Percentiles rank a stretch among this genome's conserved stretches.
Evolutionary conservation across 176 grass and related monocot genomes (phyloP).

Genomic region (Zea mays): Zm-B73-REFERENCE-NAM-5.0 NC_050103.1:152118001-152118500

Average conservation of each 20-base stretch:
- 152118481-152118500: slow-evolving; percentile 1
- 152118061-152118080: not conserved
- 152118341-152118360: not conserved
- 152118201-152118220: not conserved
- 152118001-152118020: not conserved
- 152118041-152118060: not conserved
- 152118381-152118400: not conserved
- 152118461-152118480: not conserved
- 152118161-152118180: not conserved
- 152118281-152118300: not conserved
- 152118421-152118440: not conserved
- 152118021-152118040: slow-evolving; percentile 19
- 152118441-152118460: not conserved
- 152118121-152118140: not conserved
- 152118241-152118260: not conserved
- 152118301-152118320: slow-evolving; percentile 1
- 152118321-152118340: not conserved
- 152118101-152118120: not conserved
- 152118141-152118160: not conserved
- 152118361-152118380: slow-evolving; percentile 10
- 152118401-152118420: not conserved
- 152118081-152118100: not conserved
- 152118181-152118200: not conserved
- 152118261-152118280: slow-evolving; percentile 6
- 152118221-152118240: not conserved